Evolutionary conservation across 2,329 filamentous ascomycete species (phyloP).

Genomic region (Talaromyces atroroseus): DNA sequence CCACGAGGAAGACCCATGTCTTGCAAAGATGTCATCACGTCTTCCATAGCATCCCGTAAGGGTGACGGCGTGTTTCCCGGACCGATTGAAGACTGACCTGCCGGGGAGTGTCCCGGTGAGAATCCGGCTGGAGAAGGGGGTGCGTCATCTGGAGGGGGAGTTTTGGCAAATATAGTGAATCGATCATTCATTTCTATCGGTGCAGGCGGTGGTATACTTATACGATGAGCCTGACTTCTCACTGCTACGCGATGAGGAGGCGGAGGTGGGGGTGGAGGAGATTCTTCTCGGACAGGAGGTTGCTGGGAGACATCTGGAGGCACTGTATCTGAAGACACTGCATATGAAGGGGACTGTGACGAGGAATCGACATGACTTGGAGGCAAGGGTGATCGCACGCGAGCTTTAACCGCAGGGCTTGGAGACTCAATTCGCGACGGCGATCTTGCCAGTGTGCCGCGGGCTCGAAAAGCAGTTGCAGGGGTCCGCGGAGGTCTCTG

Average conservation of each 20-base stretch:
- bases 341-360: slow-evolving; percentile 15
- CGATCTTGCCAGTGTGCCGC: slow-evolving; percentile 28
- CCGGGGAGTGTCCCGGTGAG: slow-evolving; percentile 10
- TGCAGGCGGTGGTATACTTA: slow-evolving; percentile 21
- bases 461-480: slow-evolving; percentile 34
- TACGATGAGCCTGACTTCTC: slow-evolving; percentile 29
- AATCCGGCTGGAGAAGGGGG: neutral
- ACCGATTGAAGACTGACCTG: slow-evolving; percentile 11
- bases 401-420: neutral
- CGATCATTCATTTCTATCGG: slow-evolving; percentile 38
- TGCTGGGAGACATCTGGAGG: slow-evolving; percentile 17
- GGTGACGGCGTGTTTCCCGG: slow-evolving; percentile 77
- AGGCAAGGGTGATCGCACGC: slow-evolving; percentile 2
- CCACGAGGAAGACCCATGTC: slow-evolving; percentile 67
- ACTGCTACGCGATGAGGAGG: slow-evolving; percentile 66
- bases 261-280: slow-evolving; percentile 73
- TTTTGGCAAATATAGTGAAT: slow-evolving; percentile 36
- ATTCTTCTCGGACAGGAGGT: slow-evolving; percentile 51
- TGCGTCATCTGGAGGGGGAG: slow-evolving; percentile 41
- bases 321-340: slow-evolving; percentile 14
- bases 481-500: slow-evolving; percentile 28
- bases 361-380: slow-evolving; percentile 3
- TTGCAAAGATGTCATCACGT: slow-evolving; percentile 91
- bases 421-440: slow-evolving; percentile 14
- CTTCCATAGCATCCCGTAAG: slow-evolving; percentile 90